Evolutionary conservation across 2,329 filamentous ascomycete species (phyloP), one percentile per base, ranked within the genome.

Genomic region (Fusarium transvaalense): DNA sequence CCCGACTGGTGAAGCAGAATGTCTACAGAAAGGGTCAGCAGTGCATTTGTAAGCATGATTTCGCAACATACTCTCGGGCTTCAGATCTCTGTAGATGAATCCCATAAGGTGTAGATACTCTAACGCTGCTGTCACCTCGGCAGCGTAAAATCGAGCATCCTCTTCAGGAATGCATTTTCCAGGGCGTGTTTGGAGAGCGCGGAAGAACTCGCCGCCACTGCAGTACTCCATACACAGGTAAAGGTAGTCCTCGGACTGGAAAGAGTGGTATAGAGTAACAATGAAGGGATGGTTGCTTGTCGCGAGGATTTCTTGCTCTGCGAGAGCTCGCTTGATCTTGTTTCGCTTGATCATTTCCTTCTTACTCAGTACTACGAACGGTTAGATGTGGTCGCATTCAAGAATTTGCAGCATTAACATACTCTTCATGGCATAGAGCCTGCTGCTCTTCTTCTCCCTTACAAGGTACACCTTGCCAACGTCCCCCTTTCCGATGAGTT

Each of bases 181-280:
- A 12, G 96, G 96, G 31, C 96, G 89, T 8, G 96, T 98, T 83
- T 99, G 96, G 45, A 99, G 84, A 27, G 96, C 96, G 78, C 96
- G 87, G 85, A 99, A 99, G 83, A 99, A 99, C 80, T 99, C 96
- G 65, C 96, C 96, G 71, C 96, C 96, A 74, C 94, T 98, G 85
- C 96, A 99, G 78, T 99, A 99, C 80, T 99, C 96, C 96, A 99
- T 99, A 79, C 96, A 99, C n/a, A 99, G 86, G 78, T 99, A 99
- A 41, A 99, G 86, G 81, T 98, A 94, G 72, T 99, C 96, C 78
- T 99, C 96, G 2, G 96, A 99, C 80, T 99, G 96, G 85, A 99
- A 99, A 0, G 95, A 98, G 82, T 99, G 96, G 79, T 98, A 99
- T 4, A 99, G 85, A 1, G 96, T 99, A 67, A 99, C 96, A 77